Conservation (phyloP, 306 rosid genomes). For the Inga leiocalycina region DNA sequence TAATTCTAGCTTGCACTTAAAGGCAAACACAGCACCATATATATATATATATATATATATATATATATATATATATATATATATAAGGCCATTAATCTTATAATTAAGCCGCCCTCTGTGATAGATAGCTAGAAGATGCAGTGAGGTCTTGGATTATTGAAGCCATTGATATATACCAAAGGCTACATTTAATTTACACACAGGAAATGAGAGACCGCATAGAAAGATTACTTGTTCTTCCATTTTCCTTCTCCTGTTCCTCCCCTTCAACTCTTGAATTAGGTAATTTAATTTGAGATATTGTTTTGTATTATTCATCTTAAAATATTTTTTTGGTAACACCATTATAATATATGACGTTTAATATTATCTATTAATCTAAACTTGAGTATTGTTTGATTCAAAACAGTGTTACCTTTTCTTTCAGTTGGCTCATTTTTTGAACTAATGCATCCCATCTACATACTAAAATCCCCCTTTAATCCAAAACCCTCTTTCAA, state of each 20-base stretch:
- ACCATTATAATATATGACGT: too few relatives aligned
- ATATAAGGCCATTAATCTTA: too few relatives aligned
- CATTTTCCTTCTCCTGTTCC: not conserved
- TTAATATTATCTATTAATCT: too few relatives aligned
- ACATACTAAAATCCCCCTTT: not conserved
- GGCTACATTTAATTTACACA: not conserved
- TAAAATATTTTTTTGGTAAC: too few relatives aligned
- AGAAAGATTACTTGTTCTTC: not conserved
- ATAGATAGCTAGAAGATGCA: not conserved
- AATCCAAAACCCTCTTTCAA: not conserved
- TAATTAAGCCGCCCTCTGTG: too few relatives aligned
- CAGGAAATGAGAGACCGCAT: not conserved
- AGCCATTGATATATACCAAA: not conserved
- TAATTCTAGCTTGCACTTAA: not conserved
- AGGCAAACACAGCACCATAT: not conserved
- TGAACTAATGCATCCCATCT: not conserved
- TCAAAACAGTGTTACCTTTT: too few relatives aligned
- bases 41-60: too few relatives aligned
- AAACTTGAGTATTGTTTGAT: too few relatives aligned
- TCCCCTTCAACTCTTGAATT: not conserved
- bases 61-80: too few relatives aligned
- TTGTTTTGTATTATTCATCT: not conserved
- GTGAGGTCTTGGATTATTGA: not conserved
- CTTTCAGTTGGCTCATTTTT: not conserved
- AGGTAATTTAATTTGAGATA: not conserved